Evolutionary conservation across 257 asterid genomes (phyloP), one percentile per base, ranked within the genome.

Genomic region (Anisodus acutangulus): DNA sequence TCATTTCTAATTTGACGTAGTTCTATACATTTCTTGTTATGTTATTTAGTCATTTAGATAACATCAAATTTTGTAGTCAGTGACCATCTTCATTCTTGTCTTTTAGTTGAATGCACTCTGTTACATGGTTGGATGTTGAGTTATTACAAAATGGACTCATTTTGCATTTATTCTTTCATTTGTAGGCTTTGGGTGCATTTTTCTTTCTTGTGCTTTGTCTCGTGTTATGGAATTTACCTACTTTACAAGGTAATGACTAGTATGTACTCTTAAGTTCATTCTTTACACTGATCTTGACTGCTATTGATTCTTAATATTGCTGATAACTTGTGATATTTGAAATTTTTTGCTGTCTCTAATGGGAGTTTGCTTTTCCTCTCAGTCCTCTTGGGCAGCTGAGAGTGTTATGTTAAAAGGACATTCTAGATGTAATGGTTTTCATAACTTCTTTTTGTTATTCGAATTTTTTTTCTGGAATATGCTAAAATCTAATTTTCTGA

Each of bases 101-200:
- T 74, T 57, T 49, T 76, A 13, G 60, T 51, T 76, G 62, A 49
- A 76, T 51, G 62, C 41, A 22, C 12, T 64, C 70, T 26, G 51
- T 76, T 57, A 19, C 60, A 13, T 66, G 72, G 6, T 16, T 43
- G 19, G 9, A 26, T 71, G 58, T 69, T 76, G 72, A 57, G 57
- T 71, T 47, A 57, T 84, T 43, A 60, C 22, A 35, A 81, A 55
- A 37, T 63, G 57, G 59, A 79, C 55, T 82, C n/a, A 68, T 67
- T 19, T 82, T 35, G 57, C 78, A 74, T 31, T 80, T 82, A 45
- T 78, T 67, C n/a, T 83, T 62, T 64, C 80, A 67, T 88, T 88
- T 83, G 43, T 97, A 96, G 99, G 98, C 97, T 96, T 82, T 96
- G 99, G 99, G 98, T 94, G 83, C 99, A 96, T 88, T 92, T 94